Conservation (phyloP, 2,329 filamentous ascomycete species). For the Alternaria novae-zelandiae region DNA sequence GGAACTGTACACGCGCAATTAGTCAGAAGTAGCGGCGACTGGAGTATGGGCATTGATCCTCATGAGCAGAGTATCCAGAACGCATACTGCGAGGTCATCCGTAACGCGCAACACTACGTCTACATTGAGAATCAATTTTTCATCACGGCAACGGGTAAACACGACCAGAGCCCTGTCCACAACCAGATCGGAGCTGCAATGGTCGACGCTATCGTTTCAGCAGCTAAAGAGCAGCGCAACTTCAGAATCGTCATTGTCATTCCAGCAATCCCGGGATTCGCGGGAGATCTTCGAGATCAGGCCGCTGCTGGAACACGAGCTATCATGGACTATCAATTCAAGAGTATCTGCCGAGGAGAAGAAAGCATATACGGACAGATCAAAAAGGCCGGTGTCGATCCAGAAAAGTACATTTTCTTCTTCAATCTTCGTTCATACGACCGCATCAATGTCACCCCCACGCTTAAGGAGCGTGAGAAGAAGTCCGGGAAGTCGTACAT, state of each 20-base stretch:
- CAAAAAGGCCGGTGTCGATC: conserved; percentile 74
- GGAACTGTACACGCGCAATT: conserved; percentile 84
- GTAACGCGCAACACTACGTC: conserved; percentile 86
- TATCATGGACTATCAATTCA: conserved; percentile 99
- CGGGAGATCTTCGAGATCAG: conserved; percentile 83
- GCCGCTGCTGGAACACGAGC: conserved; percentile 82
- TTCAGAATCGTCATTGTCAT: conserved; percentile 92
- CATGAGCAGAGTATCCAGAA: conserved; percentile 86
- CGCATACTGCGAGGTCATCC: conserved; percentile 83
- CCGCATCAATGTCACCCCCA: conserved; percentile 81
- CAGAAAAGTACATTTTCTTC: conserved; percentile 80
- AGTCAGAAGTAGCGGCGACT: conserved; percentile 88
- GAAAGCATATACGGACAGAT: conserved; percentile 89
- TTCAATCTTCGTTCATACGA: conserved; percentile 96
- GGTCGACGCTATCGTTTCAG: conserved; percentile 84
- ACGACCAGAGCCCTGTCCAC: conserved; percentile 83
- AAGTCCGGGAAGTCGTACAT: conserved; percentile 83
- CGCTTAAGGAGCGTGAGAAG: conserved; percentile 76
- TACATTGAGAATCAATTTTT: conserved; percentile 99
- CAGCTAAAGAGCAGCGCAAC: conserved; percentile 81
- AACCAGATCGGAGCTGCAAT: conserved; percentile 90
- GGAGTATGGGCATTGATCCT: conserved; percentile 85
- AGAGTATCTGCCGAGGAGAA: conserved; percentile 89
- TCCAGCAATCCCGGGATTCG: conserved; percentile 91
- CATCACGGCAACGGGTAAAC: conserved; percentile 76